Percentiles rank a stretch among this genome's conserved stretches.
These are phyloP conservation scores for Podospora comata DNA, from an alignment of 495 filamentous ascomycete species.

Conservation along the genomic window DNA sequence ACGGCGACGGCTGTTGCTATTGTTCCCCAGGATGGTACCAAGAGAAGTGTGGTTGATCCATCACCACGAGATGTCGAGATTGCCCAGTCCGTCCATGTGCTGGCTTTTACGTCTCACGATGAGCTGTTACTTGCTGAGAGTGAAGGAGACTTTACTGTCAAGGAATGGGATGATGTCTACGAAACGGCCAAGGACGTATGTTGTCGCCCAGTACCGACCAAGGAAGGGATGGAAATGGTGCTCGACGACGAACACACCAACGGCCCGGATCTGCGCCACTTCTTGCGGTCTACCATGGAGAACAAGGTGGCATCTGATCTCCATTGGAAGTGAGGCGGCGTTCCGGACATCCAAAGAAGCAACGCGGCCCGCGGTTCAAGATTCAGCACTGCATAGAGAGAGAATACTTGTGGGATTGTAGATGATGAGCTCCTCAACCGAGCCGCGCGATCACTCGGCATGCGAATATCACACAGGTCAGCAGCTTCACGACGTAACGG, in stretches of 20 bases:
- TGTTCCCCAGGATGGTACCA: conserved; percentile 43
- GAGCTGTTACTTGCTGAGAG: conserved; percentile 77
- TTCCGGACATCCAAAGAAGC: neutral
- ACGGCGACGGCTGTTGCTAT: conserved; percentile 63
- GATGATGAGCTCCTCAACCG: neutral
- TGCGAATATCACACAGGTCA: neutral
- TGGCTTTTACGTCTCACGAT: conserved; percentile 71
- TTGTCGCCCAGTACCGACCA: conserved; percentile 42
- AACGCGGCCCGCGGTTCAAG: conserved; percentile 1
- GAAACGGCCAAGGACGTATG: conserved; percentile 63
- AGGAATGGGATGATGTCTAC: conserved; percentile 71
- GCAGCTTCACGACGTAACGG: conserved; percentile 3
- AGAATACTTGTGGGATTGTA: neutral
- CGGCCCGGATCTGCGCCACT: conserved; percentile 50
- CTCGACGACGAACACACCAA: conserved; percentile 40
- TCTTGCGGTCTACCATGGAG: conserved; percentile 63
- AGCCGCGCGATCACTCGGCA: neutral
- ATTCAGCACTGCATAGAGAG: neutral
- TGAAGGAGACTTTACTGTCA: conserved; percentile 71
- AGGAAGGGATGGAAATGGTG: conserved; percentile 48
- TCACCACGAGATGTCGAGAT: conserved; percentile 51
- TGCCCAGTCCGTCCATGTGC: conserved; percentile 68
- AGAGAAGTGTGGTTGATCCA: conserved; percentile 52
- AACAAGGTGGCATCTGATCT: conserved; percentile 56
- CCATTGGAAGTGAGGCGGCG: conserved; percentile 53